Conservation (phyloP, 1,139 yeast species). For the Diutina siamensis region DNA sequence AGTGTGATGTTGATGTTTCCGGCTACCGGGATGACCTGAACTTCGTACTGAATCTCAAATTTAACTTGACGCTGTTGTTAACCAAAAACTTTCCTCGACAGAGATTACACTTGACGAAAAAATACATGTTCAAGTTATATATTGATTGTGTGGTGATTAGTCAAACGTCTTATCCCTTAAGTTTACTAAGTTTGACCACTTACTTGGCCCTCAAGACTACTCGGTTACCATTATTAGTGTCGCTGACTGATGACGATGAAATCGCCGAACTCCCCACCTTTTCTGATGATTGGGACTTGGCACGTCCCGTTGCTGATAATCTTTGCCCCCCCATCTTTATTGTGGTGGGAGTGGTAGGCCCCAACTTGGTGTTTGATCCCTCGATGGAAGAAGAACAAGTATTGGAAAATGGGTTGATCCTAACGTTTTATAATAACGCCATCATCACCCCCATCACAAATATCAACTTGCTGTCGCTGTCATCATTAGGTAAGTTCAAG, state of each 20-base stretch:
- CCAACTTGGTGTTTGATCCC: slow-evolving; percentile 66
- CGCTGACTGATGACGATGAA: slow-evolving; percentile 44
- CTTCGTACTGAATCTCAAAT: slow-evolving; percentile 45
- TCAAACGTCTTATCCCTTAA: slow-evolving; percentile 56
- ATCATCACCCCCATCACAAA: slow-evolving; percentile 57
- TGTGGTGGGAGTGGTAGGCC: slow-evolving; percentile 64
- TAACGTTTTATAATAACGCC: slow-evolving; percentile 56
- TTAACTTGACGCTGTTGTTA: slow-evolving; percentile 36
- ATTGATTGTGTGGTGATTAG: slow-evolving; percentile 75
- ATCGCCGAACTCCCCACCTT: slow-evolving; percentile 86
- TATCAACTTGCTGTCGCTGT: slow-evolving; percentile 15
- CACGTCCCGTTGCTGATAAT: slow-evolving; percentile 17
- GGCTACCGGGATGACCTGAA: slow-evolving; percentile 64
- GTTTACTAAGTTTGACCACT: slow-evolving; percentile 64
- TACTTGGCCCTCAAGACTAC: slow-evolving; percentile 77
- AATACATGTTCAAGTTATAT: slow-evolving; percentile 63
- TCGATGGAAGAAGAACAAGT: slow-evolving; percentile 78
- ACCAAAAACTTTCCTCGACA: slow-evolving; percentile 36
- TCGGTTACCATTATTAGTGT: slow-evolving; percentile 57
- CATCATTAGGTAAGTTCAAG: neutral
- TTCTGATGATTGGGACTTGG: slow-evolving; percentile 73
- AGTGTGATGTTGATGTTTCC: slow-evolving; percentile 67
- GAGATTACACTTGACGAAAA: slow-evolving; percentile 51
- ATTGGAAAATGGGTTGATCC: slow-evolving; percentile 66
- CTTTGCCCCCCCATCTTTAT: slow-evolving; percentile 69